These are phyloP conservation scores for Hyaloscypha variabilis DNA, from an alignment of 495 filamentous ascomycete species.

Conservation along the genomic window DNA sequence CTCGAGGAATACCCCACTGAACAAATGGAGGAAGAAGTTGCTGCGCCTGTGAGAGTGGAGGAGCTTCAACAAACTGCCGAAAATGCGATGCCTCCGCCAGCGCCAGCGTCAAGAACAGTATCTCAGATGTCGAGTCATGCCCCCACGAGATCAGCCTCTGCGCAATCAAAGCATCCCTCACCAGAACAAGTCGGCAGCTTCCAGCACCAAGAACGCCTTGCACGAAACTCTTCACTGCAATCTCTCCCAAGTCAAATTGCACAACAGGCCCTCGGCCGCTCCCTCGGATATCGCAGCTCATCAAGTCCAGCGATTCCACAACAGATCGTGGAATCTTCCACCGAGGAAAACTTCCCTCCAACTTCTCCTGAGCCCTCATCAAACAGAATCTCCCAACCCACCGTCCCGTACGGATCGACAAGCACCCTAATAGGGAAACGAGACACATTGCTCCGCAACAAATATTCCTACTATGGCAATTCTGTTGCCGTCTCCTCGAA, in stretches of 20 bases:
- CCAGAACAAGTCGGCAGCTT: neutral
- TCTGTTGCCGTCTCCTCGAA: constrained; percentile 31
- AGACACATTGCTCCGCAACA: constrained; percentile 59
- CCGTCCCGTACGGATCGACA: constrained; percentile 28
- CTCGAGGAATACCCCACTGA: constrained; percentile 41
- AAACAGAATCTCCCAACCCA: constrained; percentile 24
- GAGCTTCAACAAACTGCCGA: constrained; percentile 73
- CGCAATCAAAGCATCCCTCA: constrained; percentile 23
- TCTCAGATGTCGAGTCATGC: constrained; percentile 23
- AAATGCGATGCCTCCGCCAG: constrained; percentile 43
- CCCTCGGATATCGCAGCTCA: constrained; percentile 43
- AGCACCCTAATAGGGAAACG: constrained; percentile 66
- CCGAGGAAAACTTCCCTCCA: constrained; percentile 40
- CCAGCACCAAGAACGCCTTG: neutral
- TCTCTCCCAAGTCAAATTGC: constrained; percentile 28
- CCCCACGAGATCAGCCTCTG: constrained; percentile 29
- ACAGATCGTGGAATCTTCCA: constrained; percentile 43
- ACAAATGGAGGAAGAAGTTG: constrained; percentile 43
- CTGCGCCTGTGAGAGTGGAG: constrained; percentile 64
- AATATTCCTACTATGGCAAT: constrained; percentile 32
- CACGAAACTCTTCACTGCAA: constrained; percentile 21
- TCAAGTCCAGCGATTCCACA: constrained; percentile 43
- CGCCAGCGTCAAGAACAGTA: constrained; percentile 33
- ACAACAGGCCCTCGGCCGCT: constrained; percentile 19
- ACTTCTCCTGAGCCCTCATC: constrained; percentile 22